A percentile compares a stretch with the other conserved stretches of the same genome.
phyloP scores from a whole-genome alignment of 1,284 basidiomycete genomes.

The Cryptococcus depauperatus region DNA sequence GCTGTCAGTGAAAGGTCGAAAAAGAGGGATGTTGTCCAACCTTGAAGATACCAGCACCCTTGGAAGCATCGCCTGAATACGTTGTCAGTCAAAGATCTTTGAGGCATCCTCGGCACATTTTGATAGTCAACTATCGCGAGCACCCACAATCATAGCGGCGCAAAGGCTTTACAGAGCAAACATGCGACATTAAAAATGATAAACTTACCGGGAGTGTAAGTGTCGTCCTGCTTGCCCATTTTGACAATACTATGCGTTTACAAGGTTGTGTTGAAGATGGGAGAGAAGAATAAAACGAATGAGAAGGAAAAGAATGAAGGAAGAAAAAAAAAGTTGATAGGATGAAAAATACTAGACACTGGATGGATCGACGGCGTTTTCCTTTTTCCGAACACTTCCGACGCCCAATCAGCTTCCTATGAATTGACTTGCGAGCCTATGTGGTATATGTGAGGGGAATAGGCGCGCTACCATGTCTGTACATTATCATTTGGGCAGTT shows the following conservation, averaged over 20 bases:
- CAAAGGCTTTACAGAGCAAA: background rate
- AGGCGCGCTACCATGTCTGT: too few relatives aligned
- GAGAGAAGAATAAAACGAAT: constrained; percentile 1
- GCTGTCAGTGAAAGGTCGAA: background rate
- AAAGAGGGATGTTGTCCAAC: constrained; percentile 13
- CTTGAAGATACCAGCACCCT: constrained; percentile 88
- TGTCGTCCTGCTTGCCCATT: constrained; percentile 20
- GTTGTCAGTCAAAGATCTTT: constrained; percentile 45
- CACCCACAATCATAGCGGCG: background rate
- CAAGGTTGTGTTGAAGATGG: background rate
- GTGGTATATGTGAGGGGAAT: too few relatives aligned
- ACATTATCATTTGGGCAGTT: too few relatives aligned
- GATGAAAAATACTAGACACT: too few relatives aligned
- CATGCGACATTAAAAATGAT: background rate
- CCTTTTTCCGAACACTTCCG: constrained; percentile 12
- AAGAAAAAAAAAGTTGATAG: constrained; percentile 3
- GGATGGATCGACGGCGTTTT: constrained; percentile 5
- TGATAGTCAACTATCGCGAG: background rate
- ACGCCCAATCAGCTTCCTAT: constrained; percentile 8
- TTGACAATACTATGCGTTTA: constrained; percentile 5
- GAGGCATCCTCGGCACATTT: constrained; percentile 60
- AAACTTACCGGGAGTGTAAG: constrained; percentile 21
- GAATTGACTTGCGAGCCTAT: constrained; percentile 4
- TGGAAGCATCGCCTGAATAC: constrained; percentile 65
- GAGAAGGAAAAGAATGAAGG: background rate